Base-by-base conservation (phyloP, 2,329 filamentous ascomycete species). In the Acarospora socialis region DNA sequence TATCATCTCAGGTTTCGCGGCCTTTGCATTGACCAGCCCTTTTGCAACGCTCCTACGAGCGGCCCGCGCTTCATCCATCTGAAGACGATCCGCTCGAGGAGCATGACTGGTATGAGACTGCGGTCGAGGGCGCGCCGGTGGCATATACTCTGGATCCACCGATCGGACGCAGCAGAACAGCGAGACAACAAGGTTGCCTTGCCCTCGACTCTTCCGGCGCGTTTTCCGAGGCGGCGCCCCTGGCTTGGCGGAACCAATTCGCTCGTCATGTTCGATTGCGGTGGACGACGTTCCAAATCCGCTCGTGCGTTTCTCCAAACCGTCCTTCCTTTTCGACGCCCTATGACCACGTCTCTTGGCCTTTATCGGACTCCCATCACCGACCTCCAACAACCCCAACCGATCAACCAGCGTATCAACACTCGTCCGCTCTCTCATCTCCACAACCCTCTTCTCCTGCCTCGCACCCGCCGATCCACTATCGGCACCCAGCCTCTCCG, bases 341-440 rank as follows among this genome's bases (percentile, higher is more conserved):
- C 15, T n/a, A 21, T 32, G 28, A 23, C 27, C 16, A 25, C 25
- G 22, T 33, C 30, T 33, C 28, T 36, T 50, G 42, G 27, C 21
- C 7, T 22, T 15, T 16, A 32, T 2, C 4, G 12, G 3, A 4
- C 20, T 28, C 20, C 32, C 30, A 19, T 48, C 48, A 21, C 75
- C 61, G 22, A 84, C 56, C 27, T 81, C 70, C n/a, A 83, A 53
- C 13, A 90, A 60, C 3, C 83, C 82, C 3, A 94, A 60, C 26
- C 81, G 66, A 42, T 83, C 81, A 24, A 84, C 73, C 35, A 95
- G 60, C 0, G 84, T 92, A 53, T 98, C 90, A 34, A 95, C 68
- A 46, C 86, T 94, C 20, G 73, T 77, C 31, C 81, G 66, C 35
- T 70, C 64, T 44, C 75, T 68, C 33, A 77, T 54, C 3, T 75